phyloP scores from a whole-genome alignment of 1,139 yeast genomes.

The Tardiomyces digboiensis region DNA sequence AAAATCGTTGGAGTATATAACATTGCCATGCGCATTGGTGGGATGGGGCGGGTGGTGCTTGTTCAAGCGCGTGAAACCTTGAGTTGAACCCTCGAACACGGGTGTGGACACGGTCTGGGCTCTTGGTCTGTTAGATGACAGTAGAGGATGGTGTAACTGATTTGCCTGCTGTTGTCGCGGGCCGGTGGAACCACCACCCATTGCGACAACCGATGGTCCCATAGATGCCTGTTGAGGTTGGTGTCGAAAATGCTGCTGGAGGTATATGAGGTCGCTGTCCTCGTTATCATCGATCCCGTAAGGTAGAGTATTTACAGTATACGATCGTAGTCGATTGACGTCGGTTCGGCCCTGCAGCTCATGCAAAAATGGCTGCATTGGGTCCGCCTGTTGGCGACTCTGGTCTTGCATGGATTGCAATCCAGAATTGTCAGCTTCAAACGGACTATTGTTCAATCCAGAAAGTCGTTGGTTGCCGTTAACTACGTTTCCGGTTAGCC shows the following conservation, averaged over 20 bases:
- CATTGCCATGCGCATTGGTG: constrained; percentile 4
- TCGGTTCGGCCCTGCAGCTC: constrained; percentile 26
- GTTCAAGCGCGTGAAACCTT: constrained; percentile 5
- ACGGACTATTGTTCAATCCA: not conserved
- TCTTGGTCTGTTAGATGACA: not conserved
- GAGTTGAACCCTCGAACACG: constrained; percentile 2
- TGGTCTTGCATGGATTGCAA: too few relatives aligned
- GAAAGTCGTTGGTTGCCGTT: not conserved
- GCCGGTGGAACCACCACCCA: not conserved
- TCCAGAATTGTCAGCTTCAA: not conserved
- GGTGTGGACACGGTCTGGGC: constrained; percentile 1
- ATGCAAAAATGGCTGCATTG: constrained; percentile 25
- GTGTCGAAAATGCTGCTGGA: constrained; percentile 7
- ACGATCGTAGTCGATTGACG: constrained; percentile 29
- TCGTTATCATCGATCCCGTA: constrained; percentile 6
- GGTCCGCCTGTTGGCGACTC: constrained; percentile 17
- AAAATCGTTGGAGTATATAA: constrained; percentile 11
- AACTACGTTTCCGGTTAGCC: too few relatives aligned
- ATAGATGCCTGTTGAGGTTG: constrained; percentile 3
- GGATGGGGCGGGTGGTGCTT: constrained; percentile 8
- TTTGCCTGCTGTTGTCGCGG: not conserved
- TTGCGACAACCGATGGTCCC: not conserved
- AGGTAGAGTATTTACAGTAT: constrained; percentile 27
- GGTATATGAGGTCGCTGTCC: constrained; percentile 6
- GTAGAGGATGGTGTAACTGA: not conserved